Evolutionary conservation across 2,329 filamentous ascomycete species (phyloP).

Genomic region (Cladosporium halotolerans): DNA sequence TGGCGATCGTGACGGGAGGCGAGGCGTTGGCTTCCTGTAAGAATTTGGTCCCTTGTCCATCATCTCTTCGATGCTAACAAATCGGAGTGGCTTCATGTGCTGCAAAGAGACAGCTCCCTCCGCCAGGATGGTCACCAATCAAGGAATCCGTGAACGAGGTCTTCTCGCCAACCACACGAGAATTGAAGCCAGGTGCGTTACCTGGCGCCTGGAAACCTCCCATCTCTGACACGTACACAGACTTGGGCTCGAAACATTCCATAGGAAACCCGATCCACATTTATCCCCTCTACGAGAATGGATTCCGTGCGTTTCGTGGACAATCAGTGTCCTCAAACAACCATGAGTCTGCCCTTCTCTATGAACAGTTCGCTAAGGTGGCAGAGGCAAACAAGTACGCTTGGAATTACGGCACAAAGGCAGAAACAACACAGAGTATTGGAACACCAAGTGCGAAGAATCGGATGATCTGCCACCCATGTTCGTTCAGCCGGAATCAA

Average conservation of each 20-base stretch:
- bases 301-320: slow-evolving; percentile 49
- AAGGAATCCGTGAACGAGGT: slow-evolving; percentile 43
- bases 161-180: slow-evolving; percentile 46
- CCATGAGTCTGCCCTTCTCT: slow-evolving; percentile 46
- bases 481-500: slow-evolving; percentile 35
- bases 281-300: slow-evolving; percentile 63
- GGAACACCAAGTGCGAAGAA: slow-evolving; percentile 51
- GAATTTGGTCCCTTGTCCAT: slow-evolving; percentile 13
- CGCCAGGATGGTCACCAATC: slow-evolving; percentile 53
- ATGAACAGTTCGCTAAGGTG: slow-evolving; percentile 54
- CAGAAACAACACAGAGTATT: slow-evolving; percentile 47
- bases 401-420: slow-evolving; percentile 50
- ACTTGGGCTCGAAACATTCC: slow-evolving; percentile 50
- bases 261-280: slow-evolving; percentile 61
- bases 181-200: slow-evolving; percentile 27
- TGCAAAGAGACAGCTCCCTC: slow-evolving; percentile 48
- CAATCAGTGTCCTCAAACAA: slow-evolving; percentile 53
- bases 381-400: slow-evolving; percentile 48
- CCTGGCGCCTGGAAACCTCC: slow-evolving; percentile 10
- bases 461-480: slow-evolving; percentile 63
- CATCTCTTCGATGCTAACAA: not conserved
- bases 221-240: slow-evolving; percentile 29
- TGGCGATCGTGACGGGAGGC: slow-evolving; percentile 57
- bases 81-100: slow-evolving; percentile 45
- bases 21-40: slow-evolving; percentile 58